Evolutionary conservation across 345 rosid species (phyloP), one percentile per base, ranked within the genome.

Genomic region (Lepidium aucheri): DNA sequence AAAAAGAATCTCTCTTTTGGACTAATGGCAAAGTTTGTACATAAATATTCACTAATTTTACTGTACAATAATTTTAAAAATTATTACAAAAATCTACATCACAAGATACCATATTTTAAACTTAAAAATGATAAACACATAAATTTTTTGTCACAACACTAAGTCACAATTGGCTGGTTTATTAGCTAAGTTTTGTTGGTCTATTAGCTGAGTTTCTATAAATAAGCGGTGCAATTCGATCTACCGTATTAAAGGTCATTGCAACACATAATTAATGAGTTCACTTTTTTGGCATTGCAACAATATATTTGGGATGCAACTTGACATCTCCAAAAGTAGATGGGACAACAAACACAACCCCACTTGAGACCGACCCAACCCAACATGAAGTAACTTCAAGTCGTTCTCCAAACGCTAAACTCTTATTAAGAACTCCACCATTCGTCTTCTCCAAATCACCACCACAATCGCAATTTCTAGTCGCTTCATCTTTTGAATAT

Each of bases 381-480:
- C 95, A 89, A 38, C 78, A 53, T 0, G 91, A 74, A 47, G 71
- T 83, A 4, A 9, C 60, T 38, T 51, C 67, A 6, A 74, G 83
- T 39, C 70, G 68, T 12, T 77, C 69, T 53, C 42, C 62, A 11
- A 56, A 89, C 80, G 11, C 60, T 46, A 32, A 83, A 14, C 44
- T 70, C 83, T 16, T 24, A 57, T 18, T 59, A 41, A 72, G 20
- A 12, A 42, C 36, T 18, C 53, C 62, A 33, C 9, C 61, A 34
- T 79, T 77, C 3, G 78, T 47, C 59, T 74, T 79, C 24, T 79
- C 85, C 86, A 82, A 71, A 63, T 52, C 62, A 8, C 45, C 1
- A 50, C 33, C 12, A 9, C 60, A 65, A 13, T 49, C 65, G 9
- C 73, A 68, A 17, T 28, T 35, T n/a, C 44, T 26, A 28, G 18